phyloP scores from a whole-genome alignment of 345 rosid species.

The Eutrema yunnanense region DNA sequence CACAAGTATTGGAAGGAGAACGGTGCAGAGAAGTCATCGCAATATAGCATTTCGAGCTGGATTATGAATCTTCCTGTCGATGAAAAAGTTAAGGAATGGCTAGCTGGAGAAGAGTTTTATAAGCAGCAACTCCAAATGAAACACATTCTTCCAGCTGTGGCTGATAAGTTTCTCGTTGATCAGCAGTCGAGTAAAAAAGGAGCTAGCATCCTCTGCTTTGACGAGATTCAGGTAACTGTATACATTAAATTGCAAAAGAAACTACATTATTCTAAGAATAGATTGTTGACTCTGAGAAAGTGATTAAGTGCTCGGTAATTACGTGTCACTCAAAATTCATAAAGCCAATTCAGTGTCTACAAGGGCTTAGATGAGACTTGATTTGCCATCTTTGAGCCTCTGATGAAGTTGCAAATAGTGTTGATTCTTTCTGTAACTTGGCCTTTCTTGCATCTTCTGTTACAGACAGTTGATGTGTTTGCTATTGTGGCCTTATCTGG shows the following conservation, averaged over 20 bases:
- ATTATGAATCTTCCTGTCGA: conserved; percentile 82
- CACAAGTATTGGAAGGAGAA: conserved; percentile 85
- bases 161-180: conserved; percentile 74
- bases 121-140: conserved; percentile 75
- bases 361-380: background rate
- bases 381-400: background rate
- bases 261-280: background rate
- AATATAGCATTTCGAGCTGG: conserved; percentile 68
- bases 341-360: background rate
- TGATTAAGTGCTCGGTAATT: background rate
- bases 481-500: conserved; percentile 99
- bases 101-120: conserved; percentile 84
- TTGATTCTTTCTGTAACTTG: conserved; percentile 12
- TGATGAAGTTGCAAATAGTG: background rate
- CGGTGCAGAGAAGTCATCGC: conserved; percentile 51
- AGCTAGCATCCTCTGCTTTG: conserved; percentile 87
- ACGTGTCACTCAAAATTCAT: background rate
- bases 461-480: conserved; percentile 92
- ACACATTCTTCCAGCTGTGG: conserved; percentile 85
- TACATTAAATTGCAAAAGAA: background rate
- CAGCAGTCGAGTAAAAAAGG: conserved; percentile 52
- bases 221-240: conserved; percentile 76
- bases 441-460: conserved; percentile 31
- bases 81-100: conserved; percentile 78
- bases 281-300: background rate